These are phyloP conservation scores for Ophiocordyceps camponoti-saundersi DNA, from an alignment of 2,329 filamentous ascomycete genomes.

Conservation along the genomic window DNA sequence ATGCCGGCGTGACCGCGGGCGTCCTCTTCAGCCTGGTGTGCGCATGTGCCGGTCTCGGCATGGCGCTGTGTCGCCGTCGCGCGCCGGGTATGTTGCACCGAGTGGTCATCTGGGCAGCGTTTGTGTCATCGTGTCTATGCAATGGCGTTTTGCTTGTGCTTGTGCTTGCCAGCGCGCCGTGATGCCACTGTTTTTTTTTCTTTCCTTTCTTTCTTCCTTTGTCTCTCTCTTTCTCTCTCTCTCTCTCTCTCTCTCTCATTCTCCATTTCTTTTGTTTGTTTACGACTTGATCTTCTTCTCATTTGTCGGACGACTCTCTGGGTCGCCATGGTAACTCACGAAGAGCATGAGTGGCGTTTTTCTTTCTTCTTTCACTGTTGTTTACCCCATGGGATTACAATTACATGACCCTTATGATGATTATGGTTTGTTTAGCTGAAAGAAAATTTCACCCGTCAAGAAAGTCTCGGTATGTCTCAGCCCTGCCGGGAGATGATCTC, in stretches of 20 bases:
- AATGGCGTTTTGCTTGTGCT: constrained; percentile 26
- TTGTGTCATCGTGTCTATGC: constrained; percentile 20
- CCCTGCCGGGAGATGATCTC: too few species aligned
- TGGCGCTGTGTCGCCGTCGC: constrained; percentile 35
- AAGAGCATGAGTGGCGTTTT: background rate
- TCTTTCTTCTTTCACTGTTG: background rate
- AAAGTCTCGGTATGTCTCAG: too few species aligned
- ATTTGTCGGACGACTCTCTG: background rate
- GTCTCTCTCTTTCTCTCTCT: background rate
- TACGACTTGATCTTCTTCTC: background rate
- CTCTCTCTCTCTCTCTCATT: background rate
- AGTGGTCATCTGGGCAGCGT: constrained; percentile 19
- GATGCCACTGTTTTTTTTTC: constrained; percentile 1
- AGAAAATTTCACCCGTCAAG: too few species aligned
- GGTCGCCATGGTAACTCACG: background rate
- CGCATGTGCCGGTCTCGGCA: constrained; percentile 42
- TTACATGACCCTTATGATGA: too few species aligned
- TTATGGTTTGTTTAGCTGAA: too few species aligned
- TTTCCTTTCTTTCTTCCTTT: background rate
- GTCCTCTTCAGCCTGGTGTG: constrained; percentile 50
- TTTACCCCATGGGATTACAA: background rate
- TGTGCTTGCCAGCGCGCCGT: constrained; percentile 21
- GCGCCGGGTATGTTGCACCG: constrained; percentile 23
- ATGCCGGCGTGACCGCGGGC: constrained; percentile 54
- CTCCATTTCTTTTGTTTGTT: too few species aligned